A percentile compares a stretch with the other conserved stretches of the same genome.
These are phyloP conservation scores for Sporopachydermia quercuum DNA, from an alignment of 805 yeast genomes.

Conservation along the genomic window DNA sequence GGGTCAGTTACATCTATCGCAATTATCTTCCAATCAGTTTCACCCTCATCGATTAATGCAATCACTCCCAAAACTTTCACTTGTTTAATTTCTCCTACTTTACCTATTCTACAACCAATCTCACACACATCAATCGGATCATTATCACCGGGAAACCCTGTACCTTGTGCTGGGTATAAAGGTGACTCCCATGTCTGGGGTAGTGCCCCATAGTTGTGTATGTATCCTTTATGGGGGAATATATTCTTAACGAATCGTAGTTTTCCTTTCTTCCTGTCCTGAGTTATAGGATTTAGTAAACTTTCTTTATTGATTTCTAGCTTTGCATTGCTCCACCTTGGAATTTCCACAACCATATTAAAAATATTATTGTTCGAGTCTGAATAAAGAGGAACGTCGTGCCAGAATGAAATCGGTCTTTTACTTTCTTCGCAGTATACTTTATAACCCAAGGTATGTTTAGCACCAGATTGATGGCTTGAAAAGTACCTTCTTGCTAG, in stretches of 20 bases:
- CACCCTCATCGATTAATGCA: conserved; percentile 75
- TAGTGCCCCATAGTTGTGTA: conserved; percentile 96
- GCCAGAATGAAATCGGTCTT: conserved; percentile 24
- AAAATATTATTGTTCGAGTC: conserved; percentile 18
- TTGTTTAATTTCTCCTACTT: conserved; percentile 38
- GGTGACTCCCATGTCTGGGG: conserved; percentile 87
- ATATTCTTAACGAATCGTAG: conserved; percentile 92
- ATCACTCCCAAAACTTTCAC: conserved; percentile 63
- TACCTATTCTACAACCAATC: conserved; percentile 39
- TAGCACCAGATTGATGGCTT: neutral
- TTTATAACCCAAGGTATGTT: conserved; percentile 11
- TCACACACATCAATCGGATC: conserved; percentile 77
- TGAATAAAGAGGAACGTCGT: conserved; percentile 25
- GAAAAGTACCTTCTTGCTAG: neutral
- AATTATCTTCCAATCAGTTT: conserved; percentile 82
- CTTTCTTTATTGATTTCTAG: conserved; percentile 82
- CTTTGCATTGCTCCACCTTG: conserved; percentile 98
- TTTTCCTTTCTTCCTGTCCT: conserved; percentile 95
- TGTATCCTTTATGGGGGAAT: conserved; percentile 98
- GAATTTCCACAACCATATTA: conserved; percentile 81
- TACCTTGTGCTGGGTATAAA: conserved; percentile 44
- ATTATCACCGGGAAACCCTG: conserved; percentile 83
- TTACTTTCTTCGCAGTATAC: conserved; percentile 18
- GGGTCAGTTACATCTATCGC: conserved; percentile 83
- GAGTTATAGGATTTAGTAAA: conserved; percentile 82